Percentiles rank a stretch among this genome's conserved stretches.
Conservation (phyloP, 257 asterid genomes). For the Cinchona pubescens region DNA sequence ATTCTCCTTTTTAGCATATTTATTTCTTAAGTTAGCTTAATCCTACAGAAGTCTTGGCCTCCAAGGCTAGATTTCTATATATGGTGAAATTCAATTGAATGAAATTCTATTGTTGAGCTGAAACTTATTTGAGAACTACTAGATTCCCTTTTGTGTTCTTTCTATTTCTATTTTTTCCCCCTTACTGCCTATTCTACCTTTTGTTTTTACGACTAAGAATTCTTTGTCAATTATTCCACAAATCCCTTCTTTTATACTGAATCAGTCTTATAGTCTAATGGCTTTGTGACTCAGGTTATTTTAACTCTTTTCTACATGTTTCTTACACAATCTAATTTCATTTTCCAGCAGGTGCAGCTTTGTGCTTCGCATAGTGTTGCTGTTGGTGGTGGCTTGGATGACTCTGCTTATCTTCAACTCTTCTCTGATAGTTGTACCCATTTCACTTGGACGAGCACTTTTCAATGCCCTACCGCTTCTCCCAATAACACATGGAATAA, state of each 20-base stretch:
- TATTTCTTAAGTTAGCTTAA: background rate
- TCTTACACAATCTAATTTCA: constrained; percentile 33
- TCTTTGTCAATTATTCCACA: background rate
- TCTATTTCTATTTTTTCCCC: background rate
- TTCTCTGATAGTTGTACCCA: constrained; percentile 75
- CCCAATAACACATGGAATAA: constrained; percentile 88
- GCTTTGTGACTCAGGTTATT: background rate
- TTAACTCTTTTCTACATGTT: constrained; percentile 9
- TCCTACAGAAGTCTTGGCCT: background rate
- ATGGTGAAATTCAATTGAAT: background rate
- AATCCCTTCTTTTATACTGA: background rate
- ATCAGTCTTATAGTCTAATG: background rate
- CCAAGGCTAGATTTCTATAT: background rate
- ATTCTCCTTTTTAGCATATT: background rate
- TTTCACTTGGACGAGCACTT: constrained; percentile 82
- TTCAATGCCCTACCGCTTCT: constrained; percentile 82
- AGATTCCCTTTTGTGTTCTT: background rate
- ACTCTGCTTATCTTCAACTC: constrained; percentile 81
- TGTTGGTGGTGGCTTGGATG: constrained; percentile 94
- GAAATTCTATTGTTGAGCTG: background rate
- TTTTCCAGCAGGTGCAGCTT: constrained; percentile 82
- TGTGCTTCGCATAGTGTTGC: constrained; percentile 75
- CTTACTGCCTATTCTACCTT: background rate
- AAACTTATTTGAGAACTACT: background rate
- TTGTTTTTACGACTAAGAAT: background rate